Evolutionary conservation across 768 basidiomycete species (phyloP), one percentile per base, ranked within the genome.

Genomic region (Sarcodon sp.): DNA sequence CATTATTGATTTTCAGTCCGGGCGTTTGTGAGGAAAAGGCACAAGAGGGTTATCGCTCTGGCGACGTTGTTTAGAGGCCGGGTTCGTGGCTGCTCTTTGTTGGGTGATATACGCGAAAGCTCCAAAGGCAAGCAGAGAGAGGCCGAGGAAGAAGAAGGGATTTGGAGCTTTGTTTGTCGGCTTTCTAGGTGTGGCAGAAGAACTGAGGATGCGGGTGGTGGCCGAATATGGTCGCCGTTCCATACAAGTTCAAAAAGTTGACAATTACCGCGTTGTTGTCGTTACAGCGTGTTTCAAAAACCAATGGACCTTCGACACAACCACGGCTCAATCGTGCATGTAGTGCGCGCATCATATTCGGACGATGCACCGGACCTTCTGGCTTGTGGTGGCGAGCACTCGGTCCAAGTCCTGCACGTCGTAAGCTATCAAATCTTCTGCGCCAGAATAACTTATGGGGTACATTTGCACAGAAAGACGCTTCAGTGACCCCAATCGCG

Each of bases 361-460:
- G 72, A 80, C 50, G 81, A 85, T 52, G 84, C 75, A 1, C 52
- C 55, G 3, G 84, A 86, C 60, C 70, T 90, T 15, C 56, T 90
- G 36, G 87, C 87, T 38, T 59, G 88, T 35, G 86, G 80, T 35
- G 82, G 80, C 37, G 78, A 79, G 50, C 79, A 85, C 57, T 77
- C 81, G 3, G 77, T 88, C 27, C 73, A 87, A 50, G 68, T 89
- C 50, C 61, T 88, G 37, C 69, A 74, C 44, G 68, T 86, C 45
- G 82, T 82, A 61, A 61, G 76, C 66, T 46, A 33, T 48, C 35
- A 50, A 47, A 11, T 37, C 38, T 38, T 31, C 46, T 35, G n/a
- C 7, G n/a, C 50, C 43, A 50, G 44, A 35, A 43, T n/a, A 47
- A 31, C 36, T 43, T 46, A 43, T 47, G 47, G 47, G 52, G 56